Conservation (phyloP, 495 filamentous ascomycete species). For the Penicillium bialowiezense region DNA sequence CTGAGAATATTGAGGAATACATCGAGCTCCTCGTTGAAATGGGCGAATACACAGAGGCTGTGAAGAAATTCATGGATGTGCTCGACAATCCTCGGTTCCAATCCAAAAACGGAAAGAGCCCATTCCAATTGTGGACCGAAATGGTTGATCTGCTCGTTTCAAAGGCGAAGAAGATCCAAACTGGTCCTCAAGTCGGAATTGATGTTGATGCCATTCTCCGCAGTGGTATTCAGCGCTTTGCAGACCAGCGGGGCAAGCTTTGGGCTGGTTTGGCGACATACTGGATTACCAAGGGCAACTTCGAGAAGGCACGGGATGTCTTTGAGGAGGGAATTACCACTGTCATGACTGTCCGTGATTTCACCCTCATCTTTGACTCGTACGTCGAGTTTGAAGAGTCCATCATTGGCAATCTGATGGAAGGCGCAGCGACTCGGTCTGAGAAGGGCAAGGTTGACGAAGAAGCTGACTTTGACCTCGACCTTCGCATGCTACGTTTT, state of each 20-base stretch:
- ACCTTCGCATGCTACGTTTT: slow-evolving; percentile 96
- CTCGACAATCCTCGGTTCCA: slow-evolving; percentile 89
- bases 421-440: slow-evolving; percentile 75
- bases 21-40: slow-evolving; percentile 83
- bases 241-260: slow-evolving; percentile 93
- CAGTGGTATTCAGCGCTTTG: slow-evolving; percentile 88
- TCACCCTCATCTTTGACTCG: slow-evolving; percentile 92
- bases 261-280: slow-evolving; percentile 96
- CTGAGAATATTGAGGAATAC: slow-evolving; percentile 93
- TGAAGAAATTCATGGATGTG: slow-evolving; percentile 89
- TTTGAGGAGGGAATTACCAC: slow-evolving; percentile 98
- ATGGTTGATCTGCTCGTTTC: slow-evolving; percentile 97
- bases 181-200: slow-evolving; percentile 72
- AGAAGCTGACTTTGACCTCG: slow-evolving; percentile 90
- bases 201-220: slow-evolving; percentile 92
- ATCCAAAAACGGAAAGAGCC: slow-evolving; percentile 90
- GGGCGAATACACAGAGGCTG: slow-evolving; percentile 85
- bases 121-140: slow-evolving; percentile 96
- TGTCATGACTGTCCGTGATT: slow-evolving; percentile 99
- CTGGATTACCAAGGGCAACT: slow-evolving; percentile 90
- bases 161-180: slow-evolving; percentile 82
- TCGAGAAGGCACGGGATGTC: slow-evolving; percentile 86
- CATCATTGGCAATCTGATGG: slow-evolving; percentile 87
- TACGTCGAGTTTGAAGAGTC: slow-evolving; percentile 98
- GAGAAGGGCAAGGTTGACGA: slow-evolving; percentile 80